Evolutionary conservation across 1,284 basidiomycete genomes (phyloP).

Genomic region (Cronartium quercuum): DNA sequence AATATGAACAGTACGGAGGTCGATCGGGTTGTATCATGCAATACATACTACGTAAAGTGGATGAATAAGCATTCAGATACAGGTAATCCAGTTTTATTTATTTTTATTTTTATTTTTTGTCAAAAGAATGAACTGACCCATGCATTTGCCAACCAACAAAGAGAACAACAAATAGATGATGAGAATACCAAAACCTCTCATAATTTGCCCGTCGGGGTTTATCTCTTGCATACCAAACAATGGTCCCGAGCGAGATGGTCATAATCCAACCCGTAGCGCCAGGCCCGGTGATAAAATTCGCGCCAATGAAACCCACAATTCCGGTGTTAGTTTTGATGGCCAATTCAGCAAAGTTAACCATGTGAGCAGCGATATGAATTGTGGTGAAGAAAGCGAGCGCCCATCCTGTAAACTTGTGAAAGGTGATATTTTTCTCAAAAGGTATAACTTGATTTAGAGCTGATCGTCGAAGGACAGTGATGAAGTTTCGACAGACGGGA

Average conservation of each 20-base stretch:
- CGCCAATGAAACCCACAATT: constrained; percentile 62
- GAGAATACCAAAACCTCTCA: constrained; percentile 74
- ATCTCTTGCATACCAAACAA: constrained; percentile 75
- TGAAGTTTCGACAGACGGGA: constrained; percentile 82
- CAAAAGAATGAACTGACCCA: neutral
- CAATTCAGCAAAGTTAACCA: constrained; percentile 62
- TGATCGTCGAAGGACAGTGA: constrained; percentile 72
- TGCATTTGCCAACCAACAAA: constrained; percentile 86
- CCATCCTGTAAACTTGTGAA: constrained; percentile 77
- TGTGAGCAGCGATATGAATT: constrained; percentile 68
- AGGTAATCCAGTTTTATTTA: neutral
- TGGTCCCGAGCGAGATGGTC: constrained; percentile 63
- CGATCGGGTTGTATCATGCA: constrained; percentile 87
- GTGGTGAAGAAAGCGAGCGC: constrained; percentile 67
- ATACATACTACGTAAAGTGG: constrained; percentile 64
- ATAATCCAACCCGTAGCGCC: constrained; percentile 88
- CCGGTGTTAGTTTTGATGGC: constrained; percentile 54
- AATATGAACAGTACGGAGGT: constrained; percentile 72
- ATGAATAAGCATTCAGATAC: neutral
- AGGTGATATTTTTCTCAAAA: constrained; percentile 45
- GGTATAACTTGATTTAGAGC: constrained; percentile 76
- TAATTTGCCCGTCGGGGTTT: constrained; percentile 66
- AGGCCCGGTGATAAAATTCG: constrained; percentile 69
- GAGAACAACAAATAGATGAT: constrained; percentile 70
- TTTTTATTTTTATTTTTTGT: neutral